A percentile compares a stretch with the other conserved stretches of the same genome.
Conservation (phyloP, 768 basidiomycete genomes). For the Hypholoma fasciculare region DNA sequence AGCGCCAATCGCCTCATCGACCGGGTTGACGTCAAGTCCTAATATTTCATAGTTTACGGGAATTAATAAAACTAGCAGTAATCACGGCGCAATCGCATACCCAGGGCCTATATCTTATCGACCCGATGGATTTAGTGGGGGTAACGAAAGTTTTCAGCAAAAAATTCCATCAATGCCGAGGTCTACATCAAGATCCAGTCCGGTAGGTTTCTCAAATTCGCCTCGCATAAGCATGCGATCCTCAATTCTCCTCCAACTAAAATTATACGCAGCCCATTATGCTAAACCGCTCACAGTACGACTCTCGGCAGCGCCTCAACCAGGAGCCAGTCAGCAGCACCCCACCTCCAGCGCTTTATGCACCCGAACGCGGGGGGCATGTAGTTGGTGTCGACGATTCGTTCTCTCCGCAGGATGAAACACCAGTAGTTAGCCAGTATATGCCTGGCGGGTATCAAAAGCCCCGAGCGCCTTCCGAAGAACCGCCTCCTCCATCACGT, state of each 20-base stretch:
- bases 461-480: slow-evolving; percentile 6
- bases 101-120: background rate
- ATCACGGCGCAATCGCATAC: background rate
- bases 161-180: background rate
- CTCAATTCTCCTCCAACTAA: background rate
- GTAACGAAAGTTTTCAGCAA: background rate
- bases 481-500: slow-evolving; percentile 14
- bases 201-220: background rate
- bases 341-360: background rate
- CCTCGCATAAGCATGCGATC: background rate
- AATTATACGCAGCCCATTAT: background rate
- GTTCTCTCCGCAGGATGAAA: slow-evolving; percentile 7
- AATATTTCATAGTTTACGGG: background rate
- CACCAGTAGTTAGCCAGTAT: slow-evolving; percentile 20
- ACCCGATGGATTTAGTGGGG: background rate
- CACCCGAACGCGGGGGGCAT: background rate
- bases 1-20: background rate
- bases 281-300: background rate
- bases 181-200: background rate
- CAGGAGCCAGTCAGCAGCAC: background rate
- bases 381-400: background rate
- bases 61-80: background rate
- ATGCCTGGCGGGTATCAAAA: slow-evolving; percentile 10
- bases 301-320: background rate
- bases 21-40: background rate